These are phyloP conservation scores for Rhizopus microsporus DNA, from an alignment of 371 early-diverging fungal species.

Conservation along the genomic window DNA sequence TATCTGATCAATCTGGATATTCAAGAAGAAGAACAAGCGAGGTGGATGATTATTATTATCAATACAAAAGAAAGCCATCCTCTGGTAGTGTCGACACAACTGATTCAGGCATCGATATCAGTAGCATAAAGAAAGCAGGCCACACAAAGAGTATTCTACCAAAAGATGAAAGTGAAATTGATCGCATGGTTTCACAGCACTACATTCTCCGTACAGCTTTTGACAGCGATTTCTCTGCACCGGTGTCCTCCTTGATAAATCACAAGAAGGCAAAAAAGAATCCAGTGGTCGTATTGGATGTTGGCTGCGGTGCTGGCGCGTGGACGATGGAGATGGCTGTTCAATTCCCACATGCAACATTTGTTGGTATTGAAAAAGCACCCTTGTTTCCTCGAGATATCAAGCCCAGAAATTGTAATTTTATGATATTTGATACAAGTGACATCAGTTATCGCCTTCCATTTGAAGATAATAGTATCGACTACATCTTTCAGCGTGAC, in stretches of 20 bases:
- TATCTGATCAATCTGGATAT: too few relatives aligned
- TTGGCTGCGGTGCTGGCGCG: constrained; percentile 41
- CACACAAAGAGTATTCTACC: constrained; percentile 1
- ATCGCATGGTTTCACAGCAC: constrained; percentile 46
- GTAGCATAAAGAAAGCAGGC: background rate
- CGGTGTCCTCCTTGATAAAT: constrained; percentile 13
- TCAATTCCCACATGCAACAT: constrained; percentile 35
- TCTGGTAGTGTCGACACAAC: too few relatives aligned
- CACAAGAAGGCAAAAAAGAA: constrained; percentile 2
- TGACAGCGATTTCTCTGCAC: constrained; percentile 24
- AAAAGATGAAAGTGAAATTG: constrained; percentile 6
- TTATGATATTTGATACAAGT: constrained; percentile 16
- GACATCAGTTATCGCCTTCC: constrained; percentile 25
- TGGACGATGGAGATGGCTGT: constrained; percentile 53
- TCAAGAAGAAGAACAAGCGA: too few relatives aligned
- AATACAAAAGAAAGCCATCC: too few relatives aligned
- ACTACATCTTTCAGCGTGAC: constrained; percentile 46
- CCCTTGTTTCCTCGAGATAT: constrained; percentile 35
- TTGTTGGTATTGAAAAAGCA: constrained; percentile 39
- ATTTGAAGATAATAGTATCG: constrained; percentile 38
- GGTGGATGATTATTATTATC: too few relatives aligned
- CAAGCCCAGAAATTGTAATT: constrained; percentile 45
- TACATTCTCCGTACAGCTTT: constrained; percentile 39
- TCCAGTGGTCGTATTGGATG: constrained; percentile 28
- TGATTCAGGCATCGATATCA: background rate